These are phyloP conservation scores for Nitzschia sp. DNA, from an alignment of 108 stramenopile genomes.

Conservation along the genomic window DNA sequence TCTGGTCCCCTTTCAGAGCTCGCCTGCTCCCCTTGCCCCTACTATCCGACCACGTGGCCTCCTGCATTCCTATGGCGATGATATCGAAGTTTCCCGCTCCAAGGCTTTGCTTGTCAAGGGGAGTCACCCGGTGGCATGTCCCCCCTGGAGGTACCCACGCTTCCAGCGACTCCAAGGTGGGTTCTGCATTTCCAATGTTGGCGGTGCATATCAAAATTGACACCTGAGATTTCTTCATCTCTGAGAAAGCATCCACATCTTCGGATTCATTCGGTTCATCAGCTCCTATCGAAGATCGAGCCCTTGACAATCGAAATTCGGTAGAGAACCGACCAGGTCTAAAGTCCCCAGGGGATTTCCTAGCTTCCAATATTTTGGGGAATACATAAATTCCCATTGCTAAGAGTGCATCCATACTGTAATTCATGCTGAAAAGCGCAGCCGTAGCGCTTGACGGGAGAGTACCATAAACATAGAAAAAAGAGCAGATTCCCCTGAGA, in stretches of 20 bases:
- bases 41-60: slow-evolving; percentile 27
- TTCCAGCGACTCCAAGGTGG: slow-evolving; percentile 35
- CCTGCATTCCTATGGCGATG: slow-evolving; percentile 55
- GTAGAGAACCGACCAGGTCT: slow-evolving; percentile 12
- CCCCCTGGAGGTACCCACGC: slow-evolving; percentile 47
- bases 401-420: slow-evolving; percentile 26
- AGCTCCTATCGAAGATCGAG: not conserved
- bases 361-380: slow-evolving; percentile 30
- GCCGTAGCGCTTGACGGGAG: slow-evolving; percentile 2
- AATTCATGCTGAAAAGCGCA: slow-evolving; percentile 19
- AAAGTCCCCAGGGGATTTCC: slow-evolving; percentile 11
- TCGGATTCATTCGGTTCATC: not conserved
- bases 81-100: slow-evolving; percentile 32
- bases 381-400: slow-evolving; percentile 37
- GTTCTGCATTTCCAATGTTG: slow-evolving; percentile 33
- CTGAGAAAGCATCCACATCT: slow-evolving; percentile 4
- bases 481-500: slow-evolving; percentile 10
- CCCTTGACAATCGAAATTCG: slow-evolving; percentile 4
- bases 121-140: slow-evolving; percentile 11
- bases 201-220: slow-evolving; percentile 28
- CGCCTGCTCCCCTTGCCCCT: not conserved
- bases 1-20: not conserved
- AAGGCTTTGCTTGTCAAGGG: slow-evolving; percentile 3
- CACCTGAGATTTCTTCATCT: not conserved
- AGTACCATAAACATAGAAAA: slow-evolving; percentile 17